phyloP scores from a whole-genome alignment of 106 monocot genomes.

The Allium cepa region DNA sequence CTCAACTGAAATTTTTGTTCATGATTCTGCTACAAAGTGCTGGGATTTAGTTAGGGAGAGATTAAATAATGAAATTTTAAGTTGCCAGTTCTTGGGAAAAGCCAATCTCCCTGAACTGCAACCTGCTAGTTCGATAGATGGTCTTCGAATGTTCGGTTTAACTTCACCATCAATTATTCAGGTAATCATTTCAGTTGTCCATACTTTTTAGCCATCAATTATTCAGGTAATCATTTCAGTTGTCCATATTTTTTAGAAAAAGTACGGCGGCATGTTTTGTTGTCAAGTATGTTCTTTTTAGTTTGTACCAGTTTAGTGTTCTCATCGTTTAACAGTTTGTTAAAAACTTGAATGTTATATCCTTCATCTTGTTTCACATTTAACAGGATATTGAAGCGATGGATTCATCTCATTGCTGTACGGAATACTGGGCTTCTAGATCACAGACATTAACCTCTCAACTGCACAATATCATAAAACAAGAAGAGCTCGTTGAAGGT shows the following conservation, averaged over 20 bases:
- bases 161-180: slow-evolving; percentile 29
- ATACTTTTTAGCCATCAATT: slow-evolving; percentile 9
- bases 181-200: neutral
- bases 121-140: slow-evolving; percentile 72
- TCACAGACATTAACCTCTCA: neutral
- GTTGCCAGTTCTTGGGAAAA: slow-evolving; percentile 30
- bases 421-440: slow-evolving; percentile 45
- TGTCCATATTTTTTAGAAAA: neutral
- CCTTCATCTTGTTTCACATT: neutral
- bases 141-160: slow-evolving; percentile 92
- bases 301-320: too few relatives aligned
- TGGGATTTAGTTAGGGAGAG: slow-evolving; percentile 90
- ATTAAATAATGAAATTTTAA: slow-evolving; percentile 72
- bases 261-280: too few relatives aligned
- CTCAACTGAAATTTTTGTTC: slow-evolving; percentile 65
- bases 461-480: neutral
- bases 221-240: neutral
- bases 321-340: too few relatives aligned
- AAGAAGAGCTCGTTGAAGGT: neutral
- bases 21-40: slow-evolving; percentile 61
- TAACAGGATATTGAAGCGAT: slow-evolving; percentile 50
- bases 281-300: neutral
- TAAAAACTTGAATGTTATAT: neutral
- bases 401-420: slow-evolving; percentile 28
- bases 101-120: slow-evolving; percentile 47